A percentile compares a stretch with the other conserved stretches of the same genome.
Evolutionary conservation across 225 moss, liverwort and hornwort genomes (phyloP).

Genomic region (Straminergon stramineum): DNA sequence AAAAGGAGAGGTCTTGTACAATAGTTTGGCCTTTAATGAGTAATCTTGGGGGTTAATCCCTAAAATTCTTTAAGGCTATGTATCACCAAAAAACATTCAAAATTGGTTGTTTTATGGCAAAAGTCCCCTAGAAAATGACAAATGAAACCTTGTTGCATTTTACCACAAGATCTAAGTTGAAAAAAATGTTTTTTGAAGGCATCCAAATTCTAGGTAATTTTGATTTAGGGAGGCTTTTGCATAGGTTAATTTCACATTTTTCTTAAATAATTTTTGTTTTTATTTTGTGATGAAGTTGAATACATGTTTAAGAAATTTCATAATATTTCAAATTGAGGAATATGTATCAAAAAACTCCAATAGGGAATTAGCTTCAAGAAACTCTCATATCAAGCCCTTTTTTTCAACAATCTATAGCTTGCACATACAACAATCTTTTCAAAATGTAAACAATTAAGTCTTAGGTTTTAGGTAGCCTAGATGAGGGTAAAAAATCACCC

Average conservation of each 20-base stretch:
- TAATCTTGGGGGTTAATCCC: neutral
- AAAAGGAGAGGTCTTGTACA: fast-evolving
- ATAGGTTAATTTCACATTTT: neutral
- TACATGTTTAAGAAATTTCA: neutral
- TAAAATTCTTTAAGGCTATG: neutral
- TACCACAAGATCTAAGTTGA: neutral
- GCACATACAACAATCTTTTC: neutral
- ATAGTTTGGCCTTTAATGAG: neutral
- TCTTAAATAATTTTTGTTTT: neutral
- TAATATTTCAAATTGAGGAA: neutral
- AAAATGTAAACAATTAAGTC: neutral
- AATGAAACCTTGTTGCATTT: neutral
- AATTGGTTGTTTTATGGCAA: neutral
- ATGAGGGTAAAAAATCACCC: neutral
- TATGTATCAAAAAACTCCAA: neutral
- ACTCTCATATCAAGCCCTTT: neutral
- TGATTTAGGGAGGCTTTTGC: fast-evolving
- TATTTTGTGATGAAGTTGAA: neutral
- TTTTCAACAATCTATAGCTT: neutral
- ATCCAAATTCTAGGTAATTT: fast-evolving
- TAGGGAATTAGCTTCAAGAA: neutral
- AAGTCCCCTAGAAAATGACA: neutral
- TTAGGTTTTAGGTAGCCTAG: neutral
- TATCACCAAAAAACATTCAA: neutral
- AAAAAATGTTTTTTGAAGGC: neutral